Percentiles rank a stretch among this genome's conserved stretches.
These are phyloP conservation scores for Mycena polygramma DNA, from an alignment of 768 basidiomycete species.

Conservation along the genomic window DNA sequence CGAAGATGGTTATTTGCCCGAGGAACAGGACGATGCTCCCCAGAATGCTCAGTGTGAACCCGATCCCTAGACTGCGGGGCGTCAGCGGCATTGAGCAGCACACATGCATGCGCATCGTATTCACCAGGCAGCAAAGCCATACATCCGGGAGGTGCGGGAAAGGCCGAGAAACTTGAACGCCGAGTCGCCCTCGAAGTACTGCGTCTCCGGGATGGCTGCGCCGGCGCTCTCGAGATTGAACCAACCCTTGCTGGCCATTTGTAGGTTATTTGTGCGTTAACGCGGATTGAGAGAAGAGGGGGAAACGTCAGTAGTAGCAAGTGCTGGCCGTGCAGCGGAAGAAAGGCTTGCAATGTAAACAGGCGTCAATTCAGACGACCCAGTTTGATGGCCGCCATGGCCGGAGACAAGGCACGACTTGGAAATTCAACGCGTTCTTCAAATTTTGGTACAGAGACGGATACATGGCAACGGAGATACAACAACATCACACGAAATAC, in stretches of 20 bases:
- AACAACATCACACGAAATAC: conserved; percentile 46
- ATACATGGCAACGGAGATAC: too few relatives aligned
- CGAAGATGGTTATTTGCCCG: conserved; percentile 76
- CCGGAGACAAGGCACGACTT: too few relatives aligned
- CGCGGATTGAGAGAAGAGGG: conserved; percentile 15
- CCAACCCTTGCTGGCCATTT: conserved; percentile 82
- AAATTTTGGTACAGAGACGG: too few relatives aligned
- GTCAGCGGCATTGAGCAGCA: background rate
- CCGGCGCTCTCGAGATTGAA: conserved; percentile 83
- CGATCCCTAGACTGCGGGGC: conserved; percentile 70
- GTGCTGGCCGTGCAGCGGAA: conserved; percentile 51
- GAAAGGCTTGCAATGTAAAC: conserved; percentile 12
- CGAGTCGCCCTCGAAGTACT: conserved; percentile 91
- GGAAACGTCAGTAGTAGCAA: conserved; percentile 35
- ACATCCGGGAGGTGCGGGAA: conserved; percentile 83
- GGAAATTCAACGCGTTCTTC: too few relatives aligned
- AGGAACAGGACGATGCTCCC: conserved; percentile 85
- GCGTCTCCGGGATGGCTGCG: conserved; percentile 76
- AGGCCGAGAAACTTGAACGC: conserved; percentile 87
- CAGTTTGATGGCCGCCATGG: background rate
- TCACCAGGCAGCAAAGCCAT: conserved; percentile 89
- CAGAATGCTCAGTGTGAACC: conserved; percentile 85
- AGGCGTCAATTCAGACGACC: background rate
- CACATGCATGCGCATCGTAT: conserved; percentile 10
- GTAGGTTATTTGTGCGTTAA: conserved; percentile 17